Percentiles rank a stretch among this genome's conserved stretches.
Conservation (phyloP, 1,139 yeast species). For the Debaryomyces fabryi region DNA sequence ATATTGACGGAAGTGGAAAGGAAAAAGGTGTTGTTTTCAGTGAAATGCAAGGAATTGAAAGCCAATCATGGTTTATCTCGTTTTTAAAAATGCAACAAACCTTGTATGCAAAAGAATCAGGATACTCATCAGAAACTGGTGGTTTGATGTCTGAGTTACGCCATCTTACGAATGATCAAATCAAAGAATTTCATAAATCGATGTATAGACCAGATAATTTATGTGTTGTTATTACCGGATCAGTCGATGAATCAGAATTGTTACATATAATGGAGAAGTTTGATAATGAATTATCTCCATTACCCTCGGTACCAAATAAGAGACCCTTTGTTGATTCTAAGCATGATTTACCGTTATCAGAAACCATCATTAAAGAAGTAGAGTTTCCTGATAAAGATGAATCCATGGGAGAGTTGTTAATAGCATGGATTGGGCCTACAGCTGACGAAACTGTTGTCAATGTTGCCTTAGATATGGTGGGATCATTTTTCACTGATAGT, state of each 20-base stretch:
- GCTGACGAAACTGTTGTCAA: conserved; percentile 54
- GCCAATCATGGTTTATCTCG: conserved; percentile 75
- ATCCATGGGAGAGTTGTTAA: conserved; percentile 71
- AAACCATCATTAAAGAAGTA: conserved; percentile 50
- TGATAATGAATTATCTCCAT: conserved; percentile 56
- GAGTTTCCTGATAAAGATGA: conserved; percentile 92
- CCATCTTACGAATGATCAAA: conserved; percentile 68
- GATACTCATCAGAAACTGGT: conserved; percentile 93
- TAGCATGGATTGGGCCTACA: conserved; percentile 85
- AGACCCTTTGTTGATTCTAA: conserved; percentile 85
- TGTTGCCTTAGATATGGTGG: conserved; percentile 70
- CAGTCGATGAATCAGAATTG: conserved; percentile 74
- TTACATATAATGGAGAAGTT: conserved; percentile 61
- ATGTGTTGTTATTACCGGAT: conserved; percentile 81
- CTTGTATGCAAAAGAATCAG: conserved; percentile 63
- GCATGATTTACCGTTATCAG: conserved; percentile 45
- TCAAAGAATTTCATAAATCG: conserved; percentile 69
- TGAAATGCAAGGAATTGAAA: conserved; percentile 95
- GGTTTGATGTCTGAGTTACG: conserved; percentile 83
- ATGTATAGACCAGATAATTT: conserved; percentile 84
- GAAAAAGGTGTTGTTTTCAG: conserved; percentile 97
- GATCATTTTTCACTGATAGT: conserved; percentile 78
- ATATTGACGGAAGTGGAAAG: conserved; percentile 84
- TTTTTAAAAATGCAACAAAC: conserved; percentile 62
- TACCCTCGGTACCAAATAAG: conserved; percentile 36